Percentiles rank a stretch among this genome's conserved stretches.
Conservation (phyloP, 78 protist species). For the Polysphondylium violaceum region DNA sequence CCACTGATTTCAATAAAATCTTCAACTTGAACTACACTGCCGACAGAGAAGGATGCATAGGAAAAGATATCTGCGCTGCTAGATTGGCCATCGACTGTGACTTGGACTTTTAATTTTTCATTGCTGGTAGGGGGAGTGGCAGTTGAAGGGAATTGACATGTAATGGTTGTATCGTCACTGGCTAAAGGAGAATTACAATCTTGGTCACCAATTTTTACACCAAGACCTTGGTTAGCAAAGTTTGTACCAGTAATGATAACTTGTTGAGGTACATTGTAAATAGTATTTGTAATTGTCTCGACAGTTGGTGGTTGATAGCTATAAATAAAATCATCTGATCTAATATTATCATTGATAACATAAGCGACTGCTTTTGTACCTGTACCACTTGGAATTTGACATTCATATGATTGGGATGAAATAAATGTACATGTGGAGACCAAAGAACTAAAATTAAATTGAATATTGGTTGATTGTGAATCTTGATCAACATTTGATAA, state of each 20-base stretch:
- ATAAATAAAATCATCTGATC: not conserved
- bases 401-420: not conserved
- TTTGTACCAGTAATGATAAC: not conserved
- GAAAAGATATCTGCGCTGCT: too few species aligned
- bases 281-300: not conserved
- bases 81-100: constrained; percentile 5
- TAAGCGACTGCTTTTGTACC: not conserved
- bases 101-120: not conserved
- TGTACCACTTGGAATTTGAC: not conserved
- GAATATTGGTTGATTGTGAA: not conserved
- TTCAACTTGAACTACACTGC: not conserved
- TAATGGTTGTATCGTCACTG: not conserved
- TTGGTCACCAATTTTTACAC: not conserved
- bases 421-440: not conserved
- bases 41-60: not conserved
- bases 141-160: not conserved
- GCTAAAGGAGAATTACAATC: not conserved
- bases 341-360: not conserved
- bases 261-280: not conserved
- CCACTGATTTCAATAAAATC: not conserved
- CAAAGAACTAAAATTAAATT: not conserved
- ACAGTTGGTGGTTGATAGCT: not conserved
- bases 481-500: not conserved
- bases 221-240: not conserved
- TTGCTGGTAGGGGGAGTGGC: not conserved